phyloP scores from a whole-genome alignment of 2,329 filamentous ascomycete genomes.

The Fusarium falciforme region DNA sequence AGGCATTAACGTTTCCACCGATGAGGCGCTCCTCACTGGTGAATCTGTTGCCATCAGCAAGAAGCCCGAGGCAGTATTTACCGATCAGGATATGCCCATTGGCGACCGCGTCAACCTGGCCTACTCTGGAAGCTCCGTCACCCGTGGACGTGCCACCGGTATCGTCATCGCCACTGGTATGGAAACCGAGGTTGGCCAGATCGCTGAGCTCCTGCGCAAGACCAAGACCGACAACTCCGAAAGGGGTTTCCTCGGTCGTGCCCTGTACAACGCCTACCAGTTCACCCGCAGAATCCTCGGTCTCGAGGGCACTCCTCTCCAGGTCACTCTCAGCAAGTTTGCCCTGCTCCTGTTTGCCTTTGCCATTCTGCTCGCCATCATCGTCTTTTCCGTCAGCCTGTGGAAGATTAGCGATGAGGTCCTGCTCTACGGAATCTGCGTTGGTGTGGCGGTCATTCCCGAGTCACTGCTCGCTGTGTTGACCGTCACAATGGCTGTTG shows the following conservation, averaged over 20 bases:
- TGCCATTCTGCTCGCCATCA: conserved; percentile 69
- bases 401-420: conserved; percentile 67
- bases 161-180: conserved; percentile 79
- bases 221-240: conserved; percentile 58
- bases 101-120: conserved; percentile 78
- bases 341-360: conserved; percentile 83
- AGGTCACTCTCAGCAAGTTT: conserved; percentile 87
- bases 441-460: conserved; percentile 72
- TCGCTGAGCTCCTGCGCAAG: conserved; percentile 75
- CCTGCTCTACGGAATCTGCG: conserved; percentile 70
- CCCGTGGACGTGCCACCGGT: conserved; percentile 75
- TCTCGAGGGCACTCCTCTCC: conserved; percentile 82
- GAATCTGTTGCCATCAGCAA: conserved; percentile 78
- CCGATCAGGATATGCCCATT: conserved; percentile 66
- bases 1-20: conserved; percentile 79
- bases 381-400: conserved; percentile 70
- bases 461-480: conserved; percentile 76
- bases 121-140: conserved; percentile 79
- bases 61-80: conserved; percentile 66
- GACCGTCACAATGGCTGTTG: conserved; percentile 77
- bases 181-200: conserved; percentile 80
- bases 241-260: conserved; percentile 56
- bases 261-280: conserved; percentile 57
- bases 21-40: conserved; percentile 80
- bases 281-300: conserved; percentile 68